Evolutionary conservation across 2,329 filamentous ascomycete species (phyloP).

Genomic region (Huntiella abstrusa): DNA sequence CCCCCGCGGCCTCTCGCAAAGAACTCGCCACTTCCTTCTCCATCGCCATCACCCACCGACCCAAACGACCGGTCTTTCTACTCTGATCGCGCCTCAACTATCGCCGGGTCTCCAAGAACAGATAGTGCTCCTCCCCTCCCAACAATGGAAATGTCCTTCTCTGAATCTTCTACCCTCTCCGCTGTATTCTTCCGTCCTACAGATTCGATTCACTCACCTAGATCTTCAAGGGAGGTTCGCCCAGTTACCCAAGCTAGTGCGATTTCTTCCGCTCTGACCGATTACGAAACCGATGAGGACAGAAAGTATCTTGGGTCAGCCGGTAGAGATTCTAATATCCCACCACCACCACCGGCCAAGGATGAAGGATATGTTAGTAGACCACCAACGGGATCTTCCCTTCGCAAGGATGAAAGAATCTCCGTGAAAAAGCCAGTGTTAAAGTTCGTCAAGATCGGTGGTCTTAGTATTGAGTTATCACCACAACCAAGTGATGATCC

Average conservation of each 20-base stretch:
- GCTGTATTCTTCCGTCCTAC: conserved; percentile 2
- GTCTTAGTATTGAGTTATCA: conserved; percentile 26
- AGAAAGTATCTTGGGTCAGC: not conserved
- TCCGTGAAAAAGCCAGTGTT: not conserved
- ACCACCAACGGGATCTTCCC: not conserved
- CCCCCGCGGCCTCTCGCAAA: too few species aligned
- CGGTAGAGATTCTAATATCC: conserved; percentile 1
- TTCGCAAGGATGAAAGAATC: not conserved
- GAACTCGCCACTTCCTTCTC: not conserved
- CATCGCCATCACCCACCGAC: not conserved
- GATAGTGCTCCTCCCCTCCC: not conserved
- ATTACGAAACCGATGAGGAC: not conserved
- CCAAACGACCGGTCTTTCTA: conserved; percentile 1
- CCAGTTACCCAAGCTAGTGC: too few species aligned
- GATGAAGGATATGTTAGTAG: conserved; percentile 6
- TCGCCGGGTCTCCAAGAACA: not conserved
- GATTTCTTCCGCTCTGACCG: not conserved
- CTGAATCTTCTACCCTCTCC: not conserved
- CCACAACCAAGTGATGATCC: conserved; percentile 37
- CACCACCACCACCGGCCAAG: conserved; percentile 9
- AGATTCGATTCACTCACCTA: not conserved
- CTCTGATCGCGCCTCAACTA: not conserved
- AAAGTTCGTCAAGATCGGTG: conserved; percentile 13
- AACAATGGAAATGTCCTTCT: not conserved
- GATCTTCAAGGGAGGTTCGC: too few species aligned